A percentile compares a stretch with the other conserved stretches of the same genome.
Conservation (phyloP, 83 land plant genomes). For the Isoetes engelmannii region DNA sequence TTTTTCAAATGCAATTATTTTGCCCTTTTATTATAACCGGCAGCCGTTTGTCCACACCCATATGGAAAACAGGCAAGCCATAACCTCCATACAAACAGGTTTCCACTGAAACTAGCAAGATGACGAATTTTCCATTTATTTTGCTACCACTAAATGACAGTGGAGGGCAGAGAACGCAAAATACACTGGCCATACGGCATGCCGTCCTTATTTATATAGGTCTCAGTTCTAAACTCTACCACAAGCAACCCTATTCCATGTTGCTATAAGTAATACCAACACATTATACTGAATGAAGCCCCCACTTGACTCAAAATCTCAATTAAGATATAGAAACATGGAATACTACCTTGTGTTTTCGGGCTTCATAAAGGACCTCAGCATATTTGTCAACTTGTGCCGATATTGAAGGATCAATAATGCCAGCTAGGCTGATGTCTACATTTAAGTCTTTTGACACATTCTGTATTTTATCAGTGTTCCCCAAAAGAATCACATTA, state of each 20-base stretch:
- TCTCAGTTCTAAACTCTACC: too few relatives aligned
- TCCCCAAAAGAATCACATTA: slow-evolving; percentile 35
- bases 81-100: too few relatives aligned
- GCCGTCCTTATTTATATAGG: neutral
- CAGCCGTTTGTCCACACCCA: too few relatives aligned
- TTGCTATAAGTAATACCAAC: neutral
- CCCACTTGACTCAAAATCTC: too few relatives aligned
- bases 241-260: too few relatives aligned
- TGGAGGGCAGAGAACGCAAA: neutral
- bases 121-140: too few relatives aligned
- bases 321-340: neutral
- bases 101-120: too few relatives aligned
- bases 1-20: too few relatives aligned
- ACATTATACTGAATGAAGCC: too few relatives aligned
- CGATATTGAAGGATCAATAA: slow-evolving; percentile 27
- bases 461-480: slow-evolving; percentile 27
- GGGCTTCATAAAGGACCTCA: slow-evolving; percentile 25
- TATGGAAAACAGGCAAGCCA: too few relatives aligned
- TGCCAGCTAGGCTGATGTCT: slow-evolving; percentile 30
- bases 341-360: slow-evolving; percentile 37
- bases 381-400: slow-evolving; percentile 28
- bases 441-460: slow-evolving; percentile 33
- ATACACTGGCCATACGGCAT: neutral
- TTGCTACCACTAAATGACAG: too few relatives aligned
- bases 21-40: too few relatives aligned